Base-by-base conservation (phyloP, 2,329 filamentous ascomycete genomes). In the Penicillium sp. region DNA sequence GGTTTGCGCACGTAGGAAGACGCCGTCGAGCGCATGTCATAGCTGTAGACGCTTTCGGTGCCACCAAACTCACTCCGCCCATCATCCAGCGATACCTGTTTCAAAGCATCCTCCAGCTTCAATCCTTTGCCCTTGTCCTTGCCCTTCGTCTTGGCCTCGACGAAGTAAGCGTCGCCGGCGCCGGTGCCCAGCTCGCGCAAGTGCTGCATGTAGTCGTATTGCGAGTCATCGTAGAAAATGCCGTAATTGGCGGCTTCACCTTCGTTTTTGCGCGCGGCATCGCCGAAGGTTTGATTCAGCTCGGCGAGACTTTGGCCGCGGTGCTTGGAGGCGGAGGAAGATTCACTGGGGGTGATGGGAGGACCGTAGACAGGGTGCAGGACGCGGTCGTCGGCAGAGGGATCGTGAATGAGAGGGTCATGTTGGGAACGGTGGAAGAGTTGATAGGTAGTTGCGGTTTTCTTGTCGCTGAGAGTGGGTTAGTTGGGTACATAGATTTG, bases 141-240 rank as follows among this genome's bases (percentile, higher is more conserved):
- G 57, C 78, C 80, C 45, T 80, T 78, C n/a, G 61, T 58, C 21
- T 72, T 68, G 2, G 80, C 80, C 54, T 96, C 89, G 34, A 98
- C 79, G 64, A 95, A 97, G 42, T 90, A 83, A 26, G 85, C 81
- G 48, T 89, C 84, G 28, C 87, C 87, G 5, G 69, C 71, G 6
- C 70, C 88, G 38, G 75, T 70, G 49, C 84, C 84, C 17, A 98
- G 74, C 61, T 97, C 91, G 48, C 89, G 85, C 77, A 98, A 75
- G 71, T 98, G 93, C 70, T 98, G 93, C 93, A 98, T 98, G 73
- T 98, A 98, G 70, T 98, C 93, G 72, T 98, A 98, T 64, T 88
- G 81, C 56, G 87, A 85, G 71, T 98, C 93, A 70, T 98, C 94
- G 69, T 79, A 98, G 76, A 87, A 98, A 56, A 98, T 81, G 56